These are phyloP conservation scores for Rostrohypoxylon terebratum DNA, from an alignment of 495 filamentous ascomycete species.

Conservation along the genomic window DNA sequence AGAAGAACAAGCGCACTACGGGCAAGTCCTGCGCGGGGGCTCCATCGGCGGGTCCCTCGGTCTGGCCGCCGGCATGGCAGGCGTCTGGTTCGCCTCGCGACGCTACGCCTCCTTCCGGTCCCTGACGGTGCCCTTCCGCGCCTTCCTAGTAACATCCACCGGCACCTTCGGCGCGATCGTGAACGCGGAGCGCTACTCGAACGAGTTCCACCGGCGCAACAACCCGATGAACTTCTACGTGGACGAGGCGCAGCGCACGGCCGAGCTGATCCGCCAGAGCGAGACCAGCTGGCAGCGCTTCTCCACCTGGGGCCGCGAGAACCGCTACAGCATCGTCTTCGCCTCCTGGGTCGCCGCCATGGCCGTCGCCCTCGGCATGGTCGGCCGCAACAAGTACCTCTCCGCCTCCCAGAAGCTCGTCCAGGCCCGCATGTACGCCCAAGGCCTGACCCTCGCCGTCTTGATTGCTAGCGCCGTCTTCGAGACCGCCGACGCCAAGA, in stretches of 20 bases:
- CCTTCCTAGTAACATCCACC: conserved; percentile 86
- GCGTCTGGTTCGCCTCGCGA: conserved; percentile 68
- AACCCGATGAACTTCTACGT: conserved; percentile 75
- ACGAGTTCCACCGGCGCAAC: conserved; percentile 74
- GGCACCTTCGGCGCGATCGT: conserved; percentile 90
- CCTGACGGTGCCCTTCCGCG: conserved; percentile 87
- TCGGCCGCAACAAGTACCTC: conserved; percentile 82
- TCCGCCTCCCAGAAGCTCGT: conserved; percentile 89
- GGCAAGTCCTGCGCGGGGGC: conserved; percentile 81
- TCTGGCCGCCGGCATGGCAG: conserved; percentile 69
- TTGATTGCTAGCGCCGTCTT: conserved; percentile 88
- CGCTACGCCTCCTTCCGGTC: conserved; percentile 79
- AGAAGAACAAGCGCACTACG: conserved; percentile 78
- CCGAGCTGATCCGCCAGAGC: conserved; percentile 59
- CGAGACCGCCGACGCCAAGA: conserved; percentile 84
- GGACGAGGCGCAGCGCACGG: conserved; percentile 64
- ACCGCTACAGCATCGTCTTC: conserved; percentile 91
- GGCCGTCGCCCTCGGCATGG: conserved; percentile 78
- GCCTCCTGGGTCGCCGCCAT: conserved; percentile 86
- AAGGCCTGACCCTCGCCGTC: conserved; percentile 90
- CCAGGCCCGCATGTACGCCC: conserved; percentile 97
- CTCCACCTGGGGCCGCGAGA: conserved; percentile 71
- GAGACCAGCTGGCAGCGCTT: conserved; percentile 63
- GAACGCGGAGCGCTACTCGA: conserved; percentile 81
- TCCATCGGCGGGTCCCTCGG: conserved; percentile 75